A percentile compares a stretch with the other conserved stretches of the same genome.
These are phyloP conservation scores for Lanmaoa pseudosensibilis DNA, from an alignment of 768 basidiomycete species.

Conservation along the genomic window DNA sequence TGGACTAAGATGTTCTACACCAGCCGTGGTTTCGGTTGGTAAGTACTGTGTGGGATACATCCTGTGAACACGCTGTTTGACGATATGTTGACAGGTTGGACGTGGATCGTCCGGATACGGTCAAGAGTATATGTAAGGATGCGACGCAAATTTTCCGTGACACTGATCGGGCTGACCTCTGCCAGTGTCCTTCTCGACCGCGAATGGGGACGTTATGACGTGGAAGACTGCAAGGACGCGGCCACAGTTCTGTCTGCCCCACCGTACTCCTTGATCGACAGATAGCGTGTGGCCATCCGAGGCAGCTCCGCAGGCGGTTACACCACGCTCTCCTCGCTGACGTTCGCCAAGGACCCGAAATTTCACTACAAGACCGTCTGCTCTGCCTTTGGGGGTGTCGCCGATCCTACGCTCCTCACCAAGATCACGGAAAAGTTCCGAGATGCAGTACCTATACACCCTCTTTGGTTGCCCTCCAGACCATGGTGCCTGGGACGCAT, in stretches of 20 bases:
- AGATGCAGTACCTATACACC: too few relatives aligned
- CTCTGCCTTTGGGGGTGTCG: too few relatives aligned
- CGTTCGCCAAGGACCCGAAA: too few relatives aligned
- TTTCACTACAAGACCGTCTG: too few relatives aligned
- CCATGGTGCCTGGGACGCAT: too few relatives aligned
- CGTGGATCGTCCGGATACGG: conserved; percentile 74
- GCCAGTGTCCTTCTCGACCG: conserved; percentile 50
- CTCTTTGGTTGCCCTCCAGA: too few relatives aligned
- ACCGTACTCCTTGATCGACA: conserved; percentile 52
- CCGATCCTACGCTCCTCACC: too few relatives aligned
- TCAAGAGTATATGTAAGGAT: conserved; percentile 53
- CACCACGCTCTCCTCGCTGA: conserved; percentile 49
- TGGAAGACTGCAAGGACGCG: conserved; percentile 55
- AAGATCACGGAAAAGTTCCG: too few relatives aligned
- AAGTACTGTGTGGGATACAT: conserved; percentile 4
- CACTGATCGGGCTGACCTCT: conserved; percentile 3
- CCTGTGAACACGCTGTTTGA: background rate
- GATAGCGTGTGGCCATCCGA: conserved; percentile 59
- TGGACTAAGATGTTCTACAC: conserved; percentile 65
- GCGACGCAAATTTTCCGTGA: too few relatives aligned
- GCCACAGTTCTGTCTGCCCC: conserved; percentile 22
- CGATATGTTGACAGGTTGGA: conserved; percentile 48
- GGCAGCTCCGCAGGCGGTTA: conserved; percentile 73
- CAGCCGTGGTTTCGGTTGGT: conserved; percentile 70
- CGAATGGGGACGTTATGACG: conserved; percentile 73